Evolutionary conservation across 1,284 basidiomycete genomes (phyloP), one percentile per base, ranked within the genome.

Genomic region (Clitocybe nebularis): DNA sequence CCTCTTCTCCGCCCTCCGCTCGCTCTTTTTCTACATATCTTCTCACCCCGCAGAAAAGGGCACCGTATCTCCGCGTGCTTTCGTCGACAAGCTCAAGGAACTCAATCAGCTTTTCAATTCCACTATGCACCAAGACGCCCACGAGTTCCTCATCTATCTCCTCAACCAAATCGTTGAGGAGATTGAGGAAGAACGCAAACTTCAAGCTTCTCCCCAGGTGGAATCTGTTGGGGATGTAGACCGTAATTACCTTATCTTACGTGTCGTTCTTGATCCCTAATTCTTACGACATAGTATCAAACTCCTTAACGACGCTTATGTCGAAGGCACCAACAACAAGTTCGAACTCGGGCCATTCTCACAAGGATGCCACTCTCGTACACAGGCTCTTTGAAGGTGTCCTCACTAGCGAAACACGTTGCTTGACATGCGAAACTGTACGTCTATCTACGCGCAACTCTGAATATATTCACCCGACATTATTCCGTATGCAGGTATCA

Each of bases 71-170:
- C 93, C 93, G 2, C 79, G 84, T 47, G 88, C 88, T 20, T 89
- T 97, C 64, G 84, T 97, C 59, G 84, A 90, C 53, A 93, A 93
- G 57, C 77, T 96, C 54, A 89, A 89, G 61, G 81, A 89, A 58
- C 72, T 91, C 58, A 95, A 94, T 63, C 88, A 88, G 56, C 73
- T 85, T 41, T 97, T 93, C 62, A 79, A 89, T 41, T 84, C 82
- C 26, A 85, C 84, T 20, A 86, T 85, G 75, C 94, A 94, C 58
- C 93, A 97, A 60, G 94, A 97, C 61, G 93, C 93, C 1, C 93
- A 97, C 63, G 95, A 99, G 66, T 97, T 99, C 65, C 74, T 98
- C 41, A 97, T 95, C 61, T 96, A 89, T 67, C 68, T 97, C 22
- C 72, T 99, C 47, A 99, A 99, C 64, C 84, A 79, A 62, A 84